Conservation (phyloP, 768 basidiomycete genomes). For the Pholiota molesta region DNA sequence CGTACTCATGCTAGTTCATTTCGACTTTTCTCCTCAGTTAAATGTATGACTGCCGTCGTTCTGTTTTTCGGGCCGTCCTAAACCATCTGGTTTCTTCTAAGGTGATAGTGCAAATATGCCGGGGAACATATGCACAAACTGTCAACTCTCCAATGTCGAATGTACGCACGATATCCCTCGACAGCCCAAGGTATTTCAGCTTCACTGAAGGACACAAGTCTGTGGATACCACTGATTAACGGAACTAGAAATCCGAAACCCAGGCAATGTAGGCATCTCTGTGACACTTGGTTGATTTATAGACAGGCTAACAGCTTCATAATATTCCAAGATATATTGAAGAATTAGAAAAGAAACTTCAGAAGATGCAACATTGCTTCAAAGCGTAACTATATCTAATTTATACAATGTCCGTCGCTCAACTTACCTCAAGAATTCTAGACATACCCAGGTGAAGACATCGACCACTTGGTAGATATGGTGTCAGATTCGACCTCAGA, state of each 20-base stretch:
- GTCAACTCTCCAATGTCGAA: constrained; percentile 1
- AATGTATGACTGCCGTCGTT: constrained; percentile 1
- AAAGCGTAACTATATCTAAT: background rate
- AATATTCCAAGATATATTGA: constrained; percentile 4
- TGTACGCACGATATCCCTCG: constrained; percentile 11
- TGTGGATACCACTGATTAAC: background rate
- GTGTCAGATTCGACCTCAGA: constrained; percentile 4
- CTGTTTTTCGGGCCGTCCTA: background rate
- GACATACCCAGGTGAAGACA: constrained; percentile 5
- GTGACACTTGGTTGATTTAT: background rate
- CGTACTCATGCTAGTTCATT: background rate
- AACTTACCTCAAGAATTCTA: background rate
- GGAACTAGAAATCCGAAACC: constrained; percentile 10
- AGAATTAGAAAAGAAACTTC: constrained; percentile 1
- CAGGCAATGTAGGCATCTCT: constrained; percentile 10
- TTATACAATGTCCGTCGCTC: background rate
- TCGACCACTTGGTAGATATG: constrained; percentile 1
- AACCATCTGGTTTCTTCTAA: constrained; percentile 1
- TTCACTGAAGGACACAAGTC: too few relatives aligned
- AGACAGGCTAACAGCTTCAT: background rate
- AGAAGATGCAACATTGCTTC: constrained; percentile 3
- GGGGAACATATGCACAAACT: constrained; percentile 5
- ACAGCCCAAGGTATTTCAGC: constrained; percentile 1
- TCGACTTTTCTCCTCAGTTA: background rate
- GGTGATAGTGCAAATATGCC: constrained; percentile 7